Evolutionary conservation across 495 filamentous ascomycete genomes (phyloP), one percentile per base, ranked within the genome.

Genomic region (Hypoxylon rickii): DNA sequence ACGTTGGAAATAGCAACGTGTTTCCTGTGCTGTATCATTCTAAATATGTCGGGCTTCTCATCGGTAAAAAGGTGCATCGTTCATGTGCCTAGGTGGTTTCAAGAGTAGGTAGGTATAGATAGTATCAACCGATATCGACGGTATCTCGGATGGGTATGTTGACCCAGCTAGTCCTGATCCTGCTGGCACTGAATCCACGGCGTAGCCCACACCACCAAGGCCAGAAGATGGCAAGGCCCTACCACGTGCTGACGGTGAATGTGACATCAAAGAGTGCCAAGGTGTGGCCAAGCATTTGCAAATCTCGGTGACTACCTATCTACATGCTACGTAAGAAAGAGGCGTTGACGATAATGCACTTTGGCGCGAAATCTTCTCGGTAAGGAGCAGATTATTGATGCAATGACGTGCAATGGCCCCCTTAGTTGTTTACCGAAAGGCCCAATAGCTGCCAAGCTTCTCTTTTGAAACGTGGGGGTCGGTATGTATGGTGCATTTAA

Each of bases 351-450:
- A n/a, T n/a, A n/a, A n/a, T n/a, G n/a, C 11, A 21, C 45, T 58
- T 53, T 31, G 26, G 15, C 42, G 21, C 31, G 31, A 44, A 4
- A 41, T 40, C 50, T 41, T 20, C 37, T 58, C 59, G 49, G 59
- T 58, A 57, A 58, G 34, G 53, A 49, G 26, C 43, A 24, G 34
- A 63, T 36, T 49, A 50, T 63, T 57, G 53, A 63, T 58, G 59
- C 46, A 55, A 62, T 62, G 38, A 57, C 49, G 43, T 44, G 55
- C 17, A 22, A 52, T 51, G 56, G 10, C 52, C 44, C n/a, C 44
- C 48, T 32, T 57, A 45, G 43, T 34, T 17, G 38, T 54, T 63
- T 58, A 63, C 59, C 53, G 59, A 63, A 49, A 44, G 34, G 38
- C 19, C 46, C 15, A 21, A 40, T 44, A 29, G 11, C 37, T 45